These are phyloP conservation scores for Xylaria sp. DNA, from an alignment of 2,329 filamentous ascomycete genomes.

Conservation along the genomic window DNA sequence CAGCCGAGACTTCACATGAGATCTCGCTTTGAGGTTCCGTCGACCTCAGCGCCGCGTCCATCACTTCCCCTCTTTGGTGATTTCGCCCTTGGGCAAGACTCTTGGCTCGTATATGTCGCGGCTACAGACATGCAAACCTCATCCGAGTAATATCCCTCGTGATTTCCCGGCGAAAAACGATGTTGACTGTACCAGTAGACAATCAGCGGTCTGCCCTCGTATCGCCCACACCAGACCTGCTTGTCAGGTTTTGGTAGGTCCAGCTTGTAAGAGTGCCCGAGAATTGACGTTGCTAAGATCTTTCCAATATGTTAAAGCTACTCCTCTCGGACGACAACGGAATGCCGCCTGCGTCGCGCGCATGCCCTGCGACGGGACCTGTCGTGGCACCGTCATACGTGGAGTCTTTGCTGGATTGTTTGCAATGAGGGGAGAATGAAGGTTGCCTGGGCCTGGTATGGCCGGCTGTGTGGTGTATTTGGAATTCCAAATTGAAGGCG, in stretches of 20 bases:
- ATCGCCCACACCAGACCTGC: neutral
- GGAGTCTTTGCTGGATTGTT: too few relatives aligned
- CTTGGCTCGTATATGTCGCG: neutral
- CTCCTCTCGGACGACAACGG: neutral
- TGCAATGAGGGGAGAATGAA: neutral
- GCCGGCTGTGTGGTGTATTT: constrained; percentile 11
- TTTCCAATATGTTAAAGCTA: constrained; percentile 13
- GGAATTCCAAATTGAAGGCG: constrained; percentile 16
- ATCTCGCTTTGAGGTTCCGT: neutral
- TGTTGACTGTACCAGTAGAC: too few relatives aligned
- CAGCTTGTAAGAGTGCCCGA: neutral
- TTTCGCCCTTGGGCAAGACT: neutral
- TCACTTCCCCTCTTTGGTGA: neutral
- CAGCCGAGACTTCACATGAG: neutral
- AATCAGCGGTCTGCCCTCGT: neutral
- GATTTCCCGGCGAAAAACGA: neutral
- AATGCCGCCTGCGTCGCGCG: neutral
- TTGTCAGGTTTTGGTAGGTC: neutral
- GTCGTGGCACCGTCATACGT: neutral
- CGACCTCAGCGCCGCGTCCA: neutral
- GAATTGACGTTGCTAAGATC: neutral
- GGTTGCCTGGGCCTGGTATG: constrained; percentile 7
- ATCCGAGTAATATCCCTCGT: neutral
- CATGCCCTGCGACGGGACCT: neutral
- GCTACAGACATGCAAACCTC: neutral